Conservation (phyloP, 192 early-diverging fungal species). For the Cetraspora pellucida region DNA sequence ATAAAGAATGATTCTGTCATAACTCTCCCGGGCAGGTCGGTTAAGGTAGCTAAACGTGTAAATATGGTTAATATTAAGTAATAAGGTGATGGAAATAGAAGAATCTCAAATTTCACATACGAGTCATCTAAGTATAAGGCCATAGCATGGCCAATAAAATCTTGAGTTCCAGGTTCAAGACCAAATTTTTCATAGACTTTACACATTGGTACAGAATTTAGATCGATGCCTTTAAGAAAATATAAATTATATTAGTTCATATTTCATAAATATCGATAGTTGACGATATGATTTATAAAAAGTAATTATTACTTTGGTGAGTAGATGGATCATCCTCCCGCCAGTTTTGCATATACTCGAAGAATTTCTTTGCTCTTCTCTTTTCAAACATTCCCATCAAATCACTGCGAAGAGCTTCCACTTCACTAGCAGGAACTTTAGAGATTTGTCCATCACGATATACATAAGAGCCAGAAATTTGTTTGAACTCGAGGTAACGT, state of each 20-base stretch:
- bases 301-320: conserved; percentile 56
- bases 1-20: conserved; percentile 91
- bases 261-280: background rate
- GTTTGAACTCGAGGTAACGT: conserved; percentile 96
- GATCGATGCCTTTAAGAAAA: conserved; percentile 62
- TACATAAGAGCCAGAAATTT: conserved; percentile 92
- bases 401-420: conserved; percentile 81
- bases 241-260: background rate
- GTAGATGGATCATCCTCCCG: conserved; percentile 79
- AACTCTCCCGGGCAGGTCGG: conserved; percentile 80
- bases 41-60: conserved; percentile 55
- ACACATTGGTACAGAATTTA: conserved; percentile 74
- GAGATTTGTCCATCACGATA: conserved; percentile 87
- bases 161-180: conserved; percentile 93
- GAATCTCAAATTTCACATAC: conserved; percentile 31
- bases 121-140: conserved; percentile 93
- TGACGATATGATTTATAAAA: too few relatives aligned
- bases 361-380: conserved; percentile 89
- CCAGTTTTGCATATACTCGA: conserved; percentile 94
- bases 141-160: conserved; percentile 97
- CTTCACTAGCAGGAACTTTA: conserved; percentile 92
- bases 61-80: background rate
- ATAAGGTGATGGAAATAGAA: background rate
- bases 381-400: conserved; percentile 97
- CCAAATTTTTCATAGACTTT: conserved; percentile 90